Conservation (phyloP, 2,329 filamentous ascomycete genomes). For the Xylaria sp. region DNA sequence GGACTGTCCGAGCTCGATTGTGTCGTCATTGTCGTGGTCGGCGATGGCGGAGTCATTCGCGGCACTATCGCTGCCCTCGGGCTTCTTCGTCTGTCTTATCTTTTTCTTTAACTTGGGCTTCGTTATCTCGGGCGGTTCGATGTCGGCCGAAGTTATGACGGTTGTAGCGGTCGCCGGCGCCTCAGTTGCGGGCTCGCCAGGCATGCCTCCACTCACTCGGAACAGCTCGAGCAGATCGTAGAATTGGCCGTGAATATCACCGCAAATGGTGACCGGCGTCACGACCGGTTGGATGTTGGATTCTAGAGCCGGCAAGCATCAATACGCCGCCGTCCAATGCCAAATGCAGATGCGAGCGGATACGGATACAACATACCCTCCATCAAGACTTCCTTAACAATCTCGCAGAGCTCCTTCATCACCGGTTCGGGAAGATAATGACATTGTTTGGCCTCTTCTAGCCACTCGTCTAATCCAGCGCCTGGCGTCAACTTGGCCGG, state of each 20-base stretch:
- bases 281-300: conserved; percentile 98
- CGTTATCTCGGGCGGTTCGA: conserved; percentile 87
- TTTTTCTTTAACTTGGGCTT: conserved; percentile 84
- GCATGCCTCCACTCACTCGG: conserved; percentile 93
- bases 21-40: conserved; percentile 45
- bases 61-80: conserved; percentile 46
- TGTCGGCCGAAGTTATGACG: conserved; percentile 82
- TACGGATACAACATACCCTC: conserved; percentile 58
- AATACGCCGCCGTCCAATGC: neutral
- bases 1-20: conserved; percentile 35
- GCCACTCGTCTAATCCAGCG: conserved; percentile 90
- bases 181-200: conserved; percentile 69
- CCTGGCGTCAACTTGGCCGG: conserved; percentile 79
- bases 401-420: conserved; percentile 99
- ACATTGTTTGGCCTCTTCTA: conserved; percentile 93
- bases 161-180: conserved; percentile 62
- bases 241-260: conserved; percentile 98
- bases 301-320: conserved; percentile 48
- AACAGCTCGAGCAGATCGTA: conserved; percentile 97
- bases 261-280: conserved; percentile 93
- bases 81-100: conserved; percentile 60
- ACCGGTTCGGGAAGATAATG: conserved; percentile 92
- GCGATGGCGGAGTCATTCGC: conserved; percentile 43
- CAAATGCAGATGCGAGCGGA: neutral
- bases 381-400: conserved; percentile 98